Conservation (phyloP, 139 green algal genomes). For the Chlamydomonas incerta region DNA sequence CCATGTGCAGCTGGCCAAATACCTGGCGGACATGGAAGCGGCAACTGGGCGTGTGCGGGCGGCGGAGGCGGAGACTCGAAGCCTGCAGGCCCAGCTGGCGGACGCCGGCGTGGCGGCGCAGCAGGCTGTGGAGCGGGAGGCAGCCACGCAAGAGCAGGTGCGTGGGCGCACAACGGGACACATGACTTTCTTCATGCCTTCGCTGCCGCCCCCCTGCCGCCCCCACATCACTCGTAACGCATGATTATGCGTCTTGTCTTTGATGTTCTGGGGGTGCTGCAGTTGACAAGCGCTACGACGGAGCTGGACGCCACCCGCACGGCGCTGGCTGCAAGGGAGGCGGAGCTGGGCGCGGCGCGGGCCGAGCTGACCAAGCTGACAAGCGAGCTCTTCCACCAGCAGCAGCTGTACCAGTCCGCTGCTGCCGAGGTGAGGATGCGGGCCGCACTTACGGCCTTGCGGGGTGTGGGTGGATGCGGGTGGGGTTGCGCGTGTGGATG, state of each 20-base stretch:
- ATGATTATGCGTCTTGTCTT: background rate
- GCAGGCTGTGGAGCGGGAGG: background rate
- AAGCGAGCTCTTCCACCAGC: background rate
- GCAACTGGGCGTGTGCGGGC: background rate
- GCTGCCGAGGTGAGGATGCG: background rate
- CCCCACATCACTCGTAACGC: background rate
- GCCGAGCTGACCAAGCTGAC: background rate
- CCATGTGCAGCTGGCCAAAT: conserved; percentile 15
- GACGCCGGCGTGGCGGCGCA: background rate
- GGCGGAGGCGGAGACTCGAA: background rate
- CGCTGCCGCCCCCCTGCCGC: background rate
- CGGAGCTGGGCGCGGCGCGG: background rate
- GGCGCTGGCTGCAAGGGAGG: background rate
- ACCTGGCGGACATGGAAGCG: background rate
- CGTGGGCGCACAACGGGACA: background rate
- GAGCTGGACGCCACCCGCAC: background rate
- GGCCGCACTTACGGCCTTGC: too few relatives aligned
- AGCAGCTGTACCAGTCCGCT: background rate
- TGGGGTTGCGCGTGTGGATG: too few relatives aligned
- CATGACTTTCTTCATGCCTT: too few relatives aligned
- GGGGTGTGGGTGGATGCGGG: too few relatives aligned
- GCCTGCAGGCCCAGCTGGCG: background rate
- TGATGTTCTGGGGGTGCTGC: background rate
- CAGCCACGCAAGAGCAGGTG: background rate
- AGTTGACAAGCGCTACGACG: background rate